A percentile compares a stretch with the other conserved stretches of the same genome.
Evolutionary conservation across 179 eudicot genomes (phyloP).

Genomic region (Corrigiola litoralis): DNA sequence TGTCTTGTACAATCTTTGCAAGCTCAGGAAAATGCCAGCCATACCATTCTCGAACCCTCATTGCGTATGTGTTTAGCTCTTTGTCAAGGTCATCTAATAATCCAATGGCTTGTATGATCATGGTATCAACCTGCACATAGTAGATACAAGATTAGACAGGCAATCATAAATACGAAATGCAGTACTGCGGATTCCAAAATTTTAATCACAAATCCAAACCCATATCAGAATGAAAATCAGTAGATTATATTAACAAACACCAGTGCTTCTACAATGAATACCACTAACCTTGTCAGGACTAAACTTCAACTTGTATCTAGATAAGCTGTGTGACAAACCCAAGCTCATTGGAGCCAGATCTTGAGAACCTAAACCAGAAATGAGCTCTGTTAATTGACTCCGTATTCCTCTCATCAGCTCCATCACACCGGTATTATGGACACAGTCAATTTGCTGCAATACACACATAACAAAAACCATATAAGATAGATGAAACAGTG

Average conservation of each 20-base stretch:
- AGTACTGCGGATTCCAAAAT: not conserved
- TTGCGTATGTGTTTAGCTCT: constrained; percentile 91
- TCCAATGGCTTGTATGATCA: constrained; percentile 96
- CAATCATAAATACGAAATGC: not conserved
- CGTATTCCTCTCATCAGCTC: constrained; percentile 93
- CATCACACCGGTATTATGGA: constrained; percentile 73
- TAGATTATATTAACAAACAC: not conserved
- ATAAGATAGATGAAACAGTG: not conserved
- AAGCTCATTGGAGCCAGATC: constrained; percentile 98
- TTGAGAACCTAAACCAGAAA: constrained; percentile 73
- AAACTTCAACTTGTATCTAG: constrained; percentile 82
- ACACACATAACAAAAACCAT: constrained; percentile 2
- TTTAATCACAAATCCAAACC: not conserved
- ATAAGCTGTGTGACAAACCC: constrained; percentile 92
- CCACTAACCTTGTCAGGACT: constrained; percentile 80
- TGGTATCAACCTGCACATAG: constrained; percentile 56
- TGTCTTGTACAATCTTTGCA: constrained; percentile 83
- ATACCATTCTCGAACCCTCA: constrained; percentile 97
- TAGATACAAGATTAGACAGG: not conserved
- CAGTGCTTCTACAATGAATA: not conserved
- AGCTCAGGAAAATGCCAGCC: constrained; percentile 99
- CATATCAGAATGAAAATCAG: not conserved
- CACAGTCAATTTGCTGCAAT: constrained; percentile 80
- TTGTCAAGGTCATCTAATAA: constrained; percentile 97
- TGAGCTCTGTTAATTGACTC: constrained; percentile 83